Base-by-base conservation (phyloP, 768 basidiomycete species). In the Suillus luteus region DNA sequence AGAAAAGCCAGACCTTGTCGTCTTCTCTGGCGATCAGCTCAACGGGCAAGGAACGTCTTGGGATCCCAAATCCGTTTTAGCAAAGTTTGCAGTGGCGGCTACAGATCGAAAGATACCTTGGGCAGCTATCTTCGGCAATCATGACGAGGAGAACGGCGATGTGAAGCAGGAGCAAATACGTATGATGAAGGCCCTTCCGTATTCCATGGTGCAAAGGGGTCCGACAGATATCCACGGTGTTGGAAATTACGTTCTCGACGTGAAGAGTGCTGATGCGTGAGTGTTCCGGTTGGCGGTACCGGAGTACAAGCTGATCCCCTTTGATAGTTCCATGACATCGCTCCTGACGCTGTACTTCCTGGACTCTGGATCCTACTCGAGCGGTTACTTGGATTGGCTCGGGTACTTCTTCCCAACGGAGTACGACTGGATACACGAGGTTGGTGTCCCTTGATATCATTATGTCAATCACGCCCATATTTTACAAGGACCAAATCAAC, bases 111-210 rank as follows among this genome's bases (percentile, higher is more conserved):
- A 82, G 24, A 90, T 96, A 43, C 92, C 96, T 0, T 99, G 96
- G 96, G 86, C 93, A 4, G 90, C 88, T 0, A 84, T 98, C 2
- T 96, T 98, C 74, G 96, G 96, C 1, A 98, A 99, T 71, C 96
- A 99, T 74, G 96, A 98, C 68, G 84, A 86, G 51, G 91, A 95
- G 64, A 82, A 86, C 58, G 90, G 89, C 15, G 68, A 81, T 68
- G 64, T 77, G 35, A 86, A 88, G 66, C 85, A 82, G 37, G 82
- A 86, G 19, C 93, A 96, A 70, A 71, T 93, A 64, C 78, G 80
- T 65, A 76, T 89, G 68, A 85, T 95, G 85, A 87, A 90, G 72
- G 83, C 79, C 1, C 79, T 98, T 63, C 96, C 96, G 0, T 97
- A 95, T 71, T 95, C 89, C 60, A 76, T 98, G 5, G 87, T 93